Evolutionary conservation across 176 grass and related monocot species (phyloP).

Genomic region (Hordeum marinum): DNA sequence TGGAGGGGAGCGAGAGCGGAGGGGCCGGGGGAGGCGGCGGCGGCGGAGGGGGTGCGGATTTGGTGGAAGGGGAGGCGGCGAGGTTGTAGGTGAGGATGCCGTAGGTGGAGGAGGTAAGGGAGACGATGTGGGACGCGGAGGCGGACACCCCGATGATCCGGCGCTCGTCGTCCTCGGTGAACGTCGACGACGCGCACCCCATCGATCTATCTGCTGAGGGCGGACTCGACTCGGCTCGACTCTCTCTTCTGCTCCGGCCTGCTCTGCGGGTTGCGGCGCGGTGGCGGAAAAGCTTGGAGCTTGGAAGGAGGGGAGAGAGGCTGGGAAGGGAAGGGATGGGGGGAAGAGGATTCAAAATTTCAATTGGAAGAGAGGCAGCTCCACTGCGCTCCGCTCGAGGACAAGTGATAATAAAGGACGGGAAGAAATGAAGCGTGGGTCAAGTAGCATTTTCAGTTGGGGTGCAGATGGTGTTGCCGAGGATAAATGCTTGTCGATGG

Average conservation of each 20-base stretch:
- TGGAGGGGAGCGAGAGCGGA: background rate
- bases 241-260: background rate
- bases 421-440: background rate
- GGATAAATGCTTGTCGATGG: too few relatives aligned
- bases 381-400: background rate
- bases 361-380: background rate
- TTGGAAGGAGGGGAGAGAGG: too few relatives aligned
- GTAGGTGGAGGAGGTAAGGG: slow-evolving; percentile 82
- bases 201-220: background rate
- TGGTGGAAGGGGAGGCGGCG: background rate
- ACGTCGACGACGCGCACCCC: slow-evolving; percentile 56
- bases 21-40: background rate
- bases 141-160: slow-evolving; percentile 36
- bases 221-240: background rate
- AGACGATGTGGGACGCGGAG: slow-evolving; percentile 54
- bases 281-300: background rate
- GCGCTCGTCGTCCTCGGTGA: slow-evolving; percentile 42
- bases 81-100: slow-evolving; percentile 41
- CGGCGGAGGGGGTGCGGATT: background rate
- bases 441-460: background rate
- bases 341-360: background rate
- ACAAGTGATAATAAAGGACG: background rate
- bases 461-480: too few relatives aligned
- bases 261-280: background rate
- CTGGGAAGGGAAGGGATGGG: too few relatives aligned